Percentiles rank a stretch among this genome's conserved stretches.
Evolutionary conservation across 2,329 filamentous ascomycete genomes (phyloP).

Genomic region (Pseudogymnoascus sp.): DNA sequence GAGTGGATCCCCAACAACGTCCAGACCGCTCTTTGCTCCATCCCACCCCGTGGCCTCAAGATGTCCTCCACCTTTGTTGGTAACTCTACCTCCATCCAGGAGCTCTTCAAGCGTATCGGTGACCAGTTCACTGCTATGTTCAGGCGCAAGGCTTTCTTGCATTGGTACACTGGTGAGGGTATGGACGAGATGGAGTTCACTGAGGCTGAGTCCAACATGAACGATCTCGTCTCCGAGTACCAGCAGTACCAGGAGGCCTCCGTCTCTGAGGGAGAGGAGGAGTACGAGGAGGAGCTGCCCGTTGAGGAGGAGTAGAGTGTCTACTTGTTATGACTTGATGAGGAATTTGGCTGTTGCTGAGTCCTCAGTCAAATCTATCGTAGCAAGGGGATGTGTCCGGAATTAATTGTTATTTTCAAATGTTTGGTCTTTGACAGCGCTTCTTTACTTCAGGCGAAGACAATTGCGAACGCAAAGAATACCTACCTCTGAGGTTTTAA

Average conservation of each 20-base stretch:
- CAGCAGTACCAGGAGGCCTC: slow-evolving; percentile 99
- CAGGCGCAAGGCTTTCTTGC: slow-evolving; percentile 99
- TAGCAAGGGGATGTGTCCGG: slow-evolving; percentile 6
- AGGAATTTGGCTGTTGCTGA: slow-evolving; percentile 5
- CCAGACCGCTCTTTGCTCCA: slow-evolving; percentile 97
- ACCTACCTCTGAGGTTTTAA: slow-evolving; percentile 8
- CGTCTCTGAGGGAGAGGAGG: slow-evolving; percentile 94
- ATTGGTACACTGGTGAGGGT: slow-evolving; percentile 99
- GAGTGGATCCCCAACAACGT: slow-evolving; percentile 99
- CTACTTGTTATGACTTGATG: slow-evolving; percentile 9
- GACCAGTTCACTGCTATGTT: slow-evolving; percentile 99
- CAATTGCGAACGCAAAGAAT: slow-evolving; percentile 6
- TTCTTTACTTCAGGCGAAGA: background rate
- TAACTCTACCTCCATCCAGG: slow-evolving; percentile 99
- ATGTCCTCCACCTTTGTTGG: slow-evolving; percentile 99
- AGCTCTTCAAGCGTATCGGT: slow-evolving; percentile 99
- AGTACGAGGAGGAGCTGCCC: slow-evolving; percentile 73
- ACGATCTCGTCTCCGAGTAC: slow-evolving; percentile 98
- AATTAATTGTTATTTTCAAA: slow-evolving; percentile 10
- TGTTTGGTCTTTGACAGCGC: slow-evolving; percentile 5
- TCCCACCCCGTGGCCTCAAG: slow-evolving; percentile 93
- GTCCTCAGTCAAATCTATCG: slow-evolving; percentile 9
- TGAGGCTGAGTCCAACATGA: slow-evolving; percentile 99
- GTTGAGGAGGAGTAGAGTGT: slow-evolving; percentile 55
- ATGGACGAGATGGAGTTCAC: slow-evolving; percentile 99